A percentile compares a stretch with the other conserved stretches of the same genome.
These are phyloP conservation scores for Paramarasmius palmivorus DNA, from an alignment of 1,284 basidiomycete species.

Conservation along the genomic window DNA sequence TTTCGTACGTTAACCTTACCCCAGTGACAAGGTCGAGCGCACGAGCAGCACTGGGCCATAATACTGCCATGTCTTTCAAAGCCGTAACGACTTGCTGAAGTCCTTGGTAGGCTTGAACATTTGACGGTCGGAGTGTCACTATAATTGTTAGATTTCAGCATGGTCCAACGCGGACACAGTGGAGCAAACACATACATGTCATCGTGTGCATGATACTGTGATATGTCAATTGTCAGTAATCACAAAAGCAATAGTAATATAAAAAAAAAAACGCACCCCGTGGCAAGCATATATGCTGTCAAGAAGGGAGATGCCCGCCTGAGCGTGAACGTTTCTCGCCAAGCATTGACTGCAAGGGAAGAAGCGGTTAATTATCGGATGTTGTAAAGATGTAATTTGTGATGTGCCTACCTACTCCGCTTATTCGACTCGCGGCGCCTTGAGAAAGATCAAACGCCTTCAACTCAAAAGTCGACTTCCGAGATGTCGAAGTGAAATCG, in stretches of 20 bases:
- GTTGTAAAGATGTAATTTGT: too few relatives aligned
- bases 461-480: constrained; percentile 42
- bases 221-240: constrained; percentile 4
- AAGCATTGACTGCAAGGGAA: constrained; percentile 49
- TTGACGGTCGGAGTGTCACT: constrained; percentile 72
- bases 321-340: constrained; percentile 63
- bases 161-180: constrained; percentile 11
- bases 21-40: constrained; percentile 73
- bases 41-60: constrained; percentile 76
- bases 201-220: constrained; percentile 81
- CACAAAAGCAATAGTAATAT: constrained; percentile 5
- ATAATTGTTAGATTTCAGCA: constrained; percentile 7
- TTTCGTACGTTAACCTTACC: constrained; percentile 57
- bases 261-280: constrained; percentile 58
- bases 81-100: constrained; percentile 68
- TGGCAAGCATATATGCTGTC: constrained; percentile 73
- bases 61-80: constrained; percentile 73
- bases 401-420: constrained; percentile 55
- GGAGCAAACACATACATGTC: constrained; percentile 50
- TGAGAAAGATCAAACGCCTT: constrained; percentile 80
- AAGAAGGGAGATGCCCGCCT: constrained; percentile 68
- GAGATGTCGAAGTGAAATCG: constrained; percentile 34
- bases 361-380: constrained; percentile 1
- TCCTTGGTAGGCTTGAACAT: constrained; percentile 66
- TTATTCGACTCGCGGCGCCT: constrained; percentile 74